phyloP scores from a whole-genome alignment of 2,329 filamentous ascomycete species.

The Corynespora cassiicola region DNA sequence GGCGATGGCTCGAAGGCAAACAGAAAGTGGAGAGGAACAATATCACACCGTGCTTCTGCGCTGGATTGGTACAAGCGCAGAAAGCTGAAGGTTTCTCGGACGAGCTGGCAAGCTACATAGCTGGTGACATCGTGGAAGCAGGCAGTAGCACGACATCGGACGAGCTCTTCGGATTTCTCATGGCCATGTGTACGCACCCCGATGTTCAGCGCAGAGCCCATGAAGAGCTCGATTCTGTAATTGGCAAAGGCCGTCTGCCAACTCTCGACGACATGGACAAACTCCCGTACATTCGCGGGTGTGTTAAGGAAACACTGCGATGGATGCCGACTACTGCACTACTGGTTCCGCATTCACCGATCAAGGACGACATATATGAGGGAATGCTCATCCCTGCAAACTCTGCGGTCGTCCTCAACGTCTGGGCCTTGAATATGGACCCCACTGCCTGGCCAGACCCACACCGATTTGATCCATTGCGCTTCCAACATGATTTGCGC shows the following conservation, averaged over 20 bases:
- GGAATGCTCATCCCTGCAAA: conserved; percentile 57
- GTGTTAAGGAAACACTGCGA: conserved; percentile 63
- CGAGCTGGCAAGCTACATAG: conserved; percentile 12
- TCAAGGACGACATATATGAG: conserved; percentile 51
- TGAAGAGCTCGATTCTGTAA: conserved; percentile 48
- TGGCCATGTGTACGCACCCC: conserved; percentile 58
- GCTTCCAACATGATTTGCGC: background rate
- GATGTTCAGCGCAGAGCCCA: conserved; percentile 55
- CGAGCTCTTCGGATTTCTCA: background rate
- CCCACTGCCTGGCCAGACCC: background rate
- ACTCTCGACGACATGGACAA: conserved; percentile 26
- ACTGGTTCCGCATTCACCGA: conserved; percentile 55
- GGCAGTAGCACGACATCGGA: conserved; percentile 12
- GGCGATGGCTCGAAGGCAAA: conserved; percentile 1
- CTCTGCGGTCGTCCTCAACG: conserved; percentile 54
- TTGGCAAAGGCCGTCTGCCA: conserved; percentile 51
- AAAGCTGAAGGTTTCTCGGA: conserved; percentile 9
- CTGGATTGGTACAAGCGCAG: conserved; percentile 7
- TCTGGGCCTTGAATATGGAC: conserved; percentile 44
- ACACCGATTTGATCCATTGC: background rate
- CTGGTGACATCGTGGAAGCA: conserved; percentile 15
- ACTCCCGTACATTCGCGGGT: conserved; percentile 61
- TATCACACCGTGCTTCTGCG: background rate
- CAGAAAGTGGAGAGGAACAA: too few species aligned
- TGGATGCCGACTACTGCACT: conserved; percentile 63